phyloP scores from a whole-genome alignment of 805 yeast genomes.

The Barnettozyma wickerhamii region DNA sequence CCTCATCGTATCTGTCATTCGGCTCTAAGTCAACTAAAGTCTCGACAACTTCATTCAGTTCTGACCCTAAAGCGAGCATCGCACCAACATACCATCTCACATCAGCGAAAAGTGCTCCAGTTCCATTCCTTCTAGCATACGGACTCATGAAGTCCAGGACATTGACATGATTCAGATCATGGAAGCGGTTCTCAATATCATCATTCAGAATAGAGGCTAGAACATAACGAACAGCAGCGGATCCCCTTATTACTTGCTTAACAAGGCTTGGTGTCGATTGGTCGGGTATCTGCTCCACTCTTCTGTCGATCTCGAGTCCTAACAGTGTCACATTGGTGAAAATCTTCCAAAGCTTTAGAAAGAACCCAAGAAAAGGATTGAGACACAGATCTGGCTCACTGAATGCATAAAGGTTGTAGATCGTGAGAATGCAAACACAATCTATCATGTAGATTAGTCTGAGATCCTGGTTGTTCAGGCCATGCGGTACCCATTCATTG shows the following conservation, averaged over 20 bases:
- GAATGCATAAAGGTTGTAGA: conserved; percentile 37
- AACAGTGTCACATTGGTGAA: conserved; percentile 54
- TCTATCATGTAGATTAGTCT: conserved; percentile 43
- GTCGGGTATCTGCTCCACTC: conserved; percentile 36
- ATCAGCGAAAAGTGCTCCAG: conserved; percentile 57
- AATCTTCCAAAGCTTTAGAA: conserved; percentile 61
- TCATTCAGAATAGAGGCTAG: conserved; percentile 58
- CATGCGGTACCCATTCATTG: conserved; percentile 35
- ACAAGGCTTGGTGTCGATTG: conserved; percentile 40
- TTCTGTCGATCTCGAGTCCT: conserved; percentile 57
- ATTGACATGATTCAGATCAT: conserved; percentile 58
- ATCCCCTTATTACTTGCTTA: conserved; percentile 51
- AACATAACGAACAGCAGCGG: conserved; percentile 58
- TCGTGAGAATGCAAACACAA: conserved; percentile 38
- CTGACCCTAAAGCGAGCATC: conserved; percentile 44
- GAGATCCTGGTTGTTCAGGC: conserved; percentile 32
- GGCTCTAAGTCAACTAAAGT: conserved; percentile 50
- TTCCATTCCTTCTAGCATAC: conserved; percentile 54
- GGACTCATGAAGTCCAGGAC: conserved; percentile 61
- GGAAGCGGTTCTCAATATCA: conserved; percentile 36
- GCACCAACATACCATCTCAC: conserved; percentile 56
- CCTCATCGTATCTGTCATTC: conserved; percentile 68
- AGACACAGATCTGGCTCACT: conserved; percentile 36
- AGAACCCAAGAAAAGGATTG: conserved; percentile 59
- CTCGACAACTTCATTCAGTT: conserved; percentile 46